Base-by-base conservation (phyloP, 2,329 filamentous ascomycete genomes). In the Ophiostoma ips region DNA sequence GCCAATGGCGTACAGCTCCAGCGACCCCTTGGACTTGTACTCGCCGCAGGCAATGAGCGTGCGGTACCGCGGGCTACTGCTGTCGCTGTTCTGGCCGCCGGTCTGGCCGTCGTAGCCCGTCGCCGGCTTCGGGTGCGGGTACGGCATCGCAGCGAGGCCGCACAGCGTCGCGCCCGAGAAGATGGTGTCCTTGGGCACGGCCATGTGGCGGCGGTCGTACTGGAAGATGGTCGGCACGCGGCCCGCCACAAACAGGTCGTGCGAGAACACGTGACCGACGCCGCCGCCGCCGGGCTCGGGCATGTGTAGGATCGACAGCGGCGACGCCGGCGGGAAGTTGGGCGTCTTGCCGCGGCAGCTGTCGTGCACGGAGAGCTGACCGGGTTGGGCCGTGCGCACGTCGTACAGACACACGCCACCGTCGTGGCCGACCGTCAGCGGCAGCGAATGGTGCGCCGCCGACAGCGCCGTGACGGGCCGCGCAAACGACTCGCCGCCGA, bases 131-230 rank as follows among this genome's bases (percentile, higher is more conserved):
- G 83, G 73, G 59, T 81, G 83, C 0, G 82, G 77, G 55, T 79
- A 77, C 0, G 84, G 83, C 10, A 89, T 67, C 0, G 80, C 79
- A 0, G 83, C 68, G 53, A 95, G 69, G 52, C 81, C 81, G 48
- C 84, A 87, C 11, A 95, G 73, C 6, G 83, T 73, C 0, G 85
- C 87, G 2, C 89, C 89, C 0, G 87, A 94, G 64, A 94, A 81
- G 10, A 95, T 81, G 1, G 87, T 87, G 6, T 79, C 82, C 53
- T 79, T 76, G 8, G 95, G 75, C 15, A 77, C 76, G 0, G 87
- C 86, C 59, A 95, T 94, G 64, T 78, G 87, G 41, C 90, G 82
- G 3, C 88, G 78, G 61, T 95, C 88, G 65, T 95, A 96, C 61
- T 87, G 83, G 3, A 95, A 70, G 51, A 95, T 86, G 58, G 81